Conservation (phyloP, 1,139 yeast genomes). For the Debaryomycetaceae sp. region DNA sequence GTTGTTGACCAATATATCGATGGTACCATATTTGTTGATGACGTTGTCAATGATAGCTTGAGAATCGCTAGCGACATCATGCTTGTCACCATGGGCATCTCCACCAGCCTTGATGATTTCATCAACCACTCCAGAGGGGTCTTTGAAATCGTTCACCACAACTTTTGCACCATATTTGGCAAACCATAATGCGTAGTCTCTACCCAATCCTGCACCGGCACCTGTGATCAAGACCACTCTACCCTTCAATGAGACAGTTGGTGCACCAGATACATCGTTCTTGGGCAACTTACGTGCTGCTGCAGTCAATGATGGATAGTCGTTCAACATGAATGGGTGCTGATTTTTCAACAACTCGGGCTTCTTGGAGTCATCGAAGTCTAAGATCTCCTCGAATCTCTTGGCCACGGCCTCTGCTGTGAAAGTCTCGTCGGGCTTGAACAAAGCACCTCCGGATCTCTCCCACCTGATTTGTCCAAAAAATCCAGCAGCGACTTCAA, state of each 20-base stretch:
- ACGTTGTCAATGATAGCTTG: slow-evolving; percentile 78
- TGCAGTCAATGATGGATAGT: slow-evolving; percentile 52
- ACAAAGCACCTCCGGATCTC: slow-evolving; percentile 79
- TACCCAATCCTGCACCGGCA: slow-evolving; percentile 94
- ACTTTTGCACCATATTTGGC: slow-evolving; percentile 95
- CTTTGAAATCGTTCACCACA: slow-evolving; percentile 86
- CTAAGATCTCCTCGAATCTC: slow-evolving; percentile 60
- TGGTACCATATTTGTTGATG: slow-evolving; percentile 70
- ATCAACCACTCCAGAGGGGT: slow-evolving; percentile 69
- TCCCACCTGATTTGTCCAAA: slow-evolving; percentile 94
- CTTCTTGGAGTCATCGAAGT: slow-evolving; percentile 54
- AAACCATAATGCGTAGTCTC: slow-evolving; percentile 79
- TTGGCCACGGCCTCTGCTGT: slow-evolving; percentile 84
- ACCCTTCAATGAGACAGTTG: slow-evolving; percentile 59
- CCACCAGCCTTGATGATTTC: slow-evolving; percentile 79
- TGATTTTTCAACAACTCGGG: slow-evolving; percentile 54
- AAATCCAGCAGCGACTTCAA: slow-evolving; percentile 93
- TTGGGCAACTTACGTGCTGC: slow-evolving; percentile 52
- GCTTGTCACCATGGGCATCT: slow-evolving; percentile 77
- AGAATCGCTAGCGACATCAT: slow-evolving; percentile 79
- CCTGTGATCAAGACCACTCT: slow-evolving; percentile 93
- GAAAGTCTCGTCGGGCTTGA: slow-evolving; percentile 73
- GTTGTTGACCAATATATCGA: slow-evolving; percentile 84
- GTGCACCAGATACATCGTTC: slow-evolving; percentile 54
- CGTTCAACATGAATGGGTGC: slow-evolving; percentile 64